A percentile compares a stretch with the other conserved stretches of the same genome.
Conservation (phyloP, 2,329 filamentous ascomycete species). For the Tolypocladium ophioglossoides region DNA sequence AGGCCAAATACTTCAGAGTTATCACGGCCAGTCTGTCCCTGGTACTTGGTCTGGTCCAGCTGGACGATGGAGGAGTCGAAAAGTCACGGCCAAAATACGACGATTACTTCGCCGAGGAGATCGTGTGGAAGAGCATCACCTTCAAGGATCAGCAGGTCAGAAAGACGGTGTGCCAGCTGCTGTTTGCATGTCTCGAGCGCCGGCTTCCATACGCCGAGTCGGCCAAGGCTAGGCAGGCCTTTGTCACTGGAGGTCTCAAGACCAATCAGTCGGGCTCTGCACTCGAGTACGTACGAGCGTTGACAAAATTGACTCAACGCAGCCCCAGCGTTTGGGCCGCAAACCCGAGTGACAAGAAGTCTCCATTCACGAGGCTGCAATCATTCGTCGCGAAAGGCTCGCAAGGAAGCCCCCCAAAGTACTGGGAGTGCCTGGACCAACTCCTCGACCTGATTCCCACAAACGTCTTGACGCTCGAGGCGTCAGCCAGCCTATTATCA, state of each 20-base stretch:
- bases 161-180: conserved; percentile 39
- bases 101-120: conserved; percentile 53
- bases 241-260: conserved; percentile 66
- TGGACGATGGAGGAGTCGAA: conserved; percentile 40
- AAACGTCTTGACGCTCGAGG: conserved; percentile 31
- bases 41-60: conserved; percentile 40
- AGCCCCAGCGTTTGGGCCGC: conserved; percentile 67
- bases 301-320: conserved; percentile 53
- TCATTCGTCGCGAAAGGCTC: conserved; percentile 76
- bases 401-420: conserved; percentile 60
- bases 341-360: conserved; percentile 34
- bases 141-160: conserved; percentile 46
- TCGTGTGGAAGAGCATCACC: conserved; percentile 57
- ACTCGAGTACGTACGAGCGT: conserved; percentile 54
- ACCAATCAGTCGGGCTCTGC: conserved; percentile 65
- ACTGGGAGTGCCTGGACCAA: conserved; percentile 59
- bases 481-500: conserved; percentile 50
- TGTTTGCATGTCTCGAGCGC: conserved; percentile 36
- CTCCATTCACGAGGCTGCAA: conserved; percentile 46
- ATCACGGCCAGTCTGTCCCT: conserved; percentile 44
- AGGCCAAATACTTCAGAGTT: conserved; percentile 77
- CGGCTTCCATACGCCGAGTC: conserved; percentile 38
- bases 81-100: conserved; percentile 54
- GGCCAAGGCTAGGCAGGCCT: conserved; percentile 39
- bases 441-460: conserved; percentile 52